Evolutionary conservation across 2,329 filamentous ascomycete genomes (phyloP), one percentile per base, ranked within the genome.

Genomic region (Epichloe baconii): DNA sequence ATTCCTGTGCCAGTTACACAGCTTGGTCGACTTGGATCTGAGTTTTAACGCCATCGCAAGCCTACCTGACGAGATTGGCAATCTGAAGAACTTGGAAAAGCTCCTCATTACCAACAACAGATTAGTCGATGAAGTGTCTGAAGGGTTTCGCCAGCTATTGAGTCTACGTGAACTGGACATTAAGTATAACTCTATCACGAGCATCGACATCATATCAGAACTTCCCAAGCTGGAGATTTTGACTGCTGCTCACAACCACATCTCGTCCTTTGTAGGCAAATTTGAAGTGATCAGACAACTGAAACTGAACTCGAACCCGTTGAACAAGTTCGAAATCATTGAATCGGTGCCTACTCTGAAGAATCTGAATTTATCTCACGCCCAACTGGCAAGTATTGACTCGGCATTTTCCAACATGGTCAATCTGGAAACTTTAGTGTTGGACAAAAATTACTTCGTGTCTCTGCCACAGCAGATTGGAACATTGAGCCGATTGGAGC

Each of bases 51-150:
- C 83, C 41, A 95, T 98, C 55, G 79, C 79, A 11, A 78, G 73
- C 50, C 71, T 98, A 7, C 89, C 90, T 0, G 82, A 84, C 14
- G 73, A 83, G 55, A 86, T 98, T 57, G 88, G 89, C 6, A 80
- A 82, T 51, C 70, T 98, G 52, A 80, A 76, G 52, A 87, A 83
- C 50, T 71, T 98, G 38, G 93, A 97, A 67, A 83, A 90, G 56
- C 78, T 98, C 34, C 88, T 93, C 71, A 91, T 95, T 58, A 97
- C 93, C 2, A 98, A 98, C 70, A 98, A 98, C 68, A 83, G 86
- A 54, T 72, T 98, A 14, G 77, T 79, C 19, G 87, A 87, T 3
- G 75, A 82, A 6, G 80, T 97, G 37, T 86, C 89, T 8, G 71
- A 78, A 1, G 78, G 81, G 0, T 86, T 97, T 61, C 78, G 74